These are phyloP conservation scores for Colletotrichum cordylinicola DNA, from an alignment of 2,329 filamentous ascomycete species.

Conservation along the genomic window DNA sequence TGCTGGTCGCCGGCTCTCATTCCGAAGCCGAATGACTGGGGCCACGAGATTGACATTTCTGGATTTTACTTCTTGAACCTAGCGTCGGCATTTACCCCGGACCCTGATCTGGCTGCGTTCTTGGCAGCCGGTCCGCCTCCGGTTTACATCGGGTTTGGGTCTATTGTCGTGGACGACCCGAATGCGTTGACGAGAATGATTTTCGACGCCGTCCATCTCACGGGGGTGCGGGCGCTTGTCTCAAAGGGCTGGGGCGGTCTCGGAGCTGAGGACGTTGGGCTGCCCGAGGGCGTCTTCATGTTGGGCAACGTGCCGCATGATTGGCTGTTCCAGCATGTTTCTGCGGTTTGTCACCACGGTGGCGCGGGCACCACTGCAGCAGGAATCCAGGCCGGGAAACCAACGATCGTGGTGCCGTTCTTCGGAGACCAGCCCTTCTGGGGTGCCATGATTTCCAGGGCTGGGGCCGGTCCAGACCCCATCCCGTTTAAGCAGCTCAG, in stretches of 20 bases:
- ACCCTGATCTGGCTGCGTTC: conserved; percentile 69
- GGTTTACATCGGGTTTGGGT: conserved; percentile 84
- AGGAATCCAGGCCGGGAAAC: conserved; percentile 80
- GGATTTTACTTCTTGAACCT: conserved; percentile 80
- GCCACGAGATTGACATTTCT: conserved; percentile 71
- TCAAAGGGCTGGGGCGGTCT: conserved; percentile 91
- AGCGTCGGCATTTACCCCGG: conserved; percentile 69
- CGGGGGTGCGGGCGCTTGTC: conserved; percentile 78
- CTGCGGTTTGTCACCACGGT: conserved; percentile 85
- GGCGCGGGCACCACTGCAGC: conserved; percentile 88
- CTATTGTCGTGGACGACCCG: conserved; percentile 81
- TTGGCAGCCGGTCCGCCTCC: conserved; percentile 73
- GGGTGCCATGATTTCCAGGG: conserved; percentile 76
- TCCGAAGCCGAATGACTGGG: conserved; percentile 82
- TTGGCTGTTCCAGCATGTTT: conserved; percentile 84
- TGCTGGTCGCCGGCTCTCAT: conserved; percentile 87
- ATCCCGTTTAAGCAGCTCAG: conserved; percentile 74
- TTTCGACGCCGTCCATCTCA: conserved; percentile 70
- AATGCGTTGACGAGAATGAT: conserved; percentile 73
- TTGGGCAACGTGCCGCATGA: conserved; percentile 87
- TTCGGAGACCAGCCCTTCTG: conserved; percentile 88
- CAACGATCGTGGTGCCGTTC: conserved; percentile 85
- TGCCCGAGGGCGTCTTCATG: conserved; percentile 83
- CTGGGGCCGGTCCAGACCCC: conserved; percentile 74
- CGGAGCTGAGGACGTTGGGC: conserved; percentile 70